phyloP scores from a whole-genome alignment of 495 filamentous ascomycete genomes.

The Aspergillus diversus region DNA sequence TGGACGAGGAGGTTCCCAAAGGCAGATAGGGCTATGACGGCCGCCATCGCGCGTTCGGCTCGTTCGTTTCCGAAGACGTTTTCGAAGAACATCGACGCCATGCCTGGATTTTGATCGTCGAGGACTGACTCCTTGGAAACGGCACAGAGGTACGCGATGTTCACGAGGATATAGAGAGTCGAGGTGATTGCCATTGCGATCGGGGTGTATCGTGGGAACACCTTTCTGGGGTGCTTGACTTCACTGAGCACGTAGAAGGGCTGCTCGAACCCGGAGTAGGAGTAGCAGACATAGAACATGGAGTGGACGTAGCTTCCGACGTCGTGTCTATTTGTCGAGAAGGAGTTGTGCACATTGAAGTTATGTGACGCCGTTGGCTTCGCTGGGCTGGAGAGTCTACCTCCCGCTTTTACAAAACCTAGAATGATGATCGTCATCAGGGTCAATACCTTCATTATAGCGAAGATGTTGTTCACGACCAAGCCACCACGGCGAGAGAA shows the following conservation, averaged over 20 bases:
- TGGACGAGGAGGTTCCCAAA: conserved; percentile 9
- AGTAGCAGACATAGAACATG: conserved; percentile 7
- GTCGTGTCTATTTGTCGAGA: neutral
- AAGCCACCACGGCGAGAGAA: conserved; percentile 5
- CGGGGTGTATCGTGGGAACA: neutral
- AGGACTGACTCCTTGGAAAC: neutral
- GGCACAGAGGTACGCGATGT: neutral
- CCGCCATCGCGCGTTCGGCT: neutral
- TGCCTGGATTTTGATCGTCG: neutral
- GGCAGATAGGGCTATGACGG: neutral
- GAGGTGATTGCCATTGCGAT: neutral
- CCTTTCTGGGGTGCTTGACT: neutral
- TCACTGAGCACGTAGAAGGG: conserved; percentile 7
- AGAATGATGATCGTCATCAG: neutral
- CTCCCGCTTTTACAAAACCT: neutral
- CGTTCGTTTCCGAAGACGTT: conserved; percentile 5
- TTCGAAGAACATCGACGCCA: conserved; percentile 4
- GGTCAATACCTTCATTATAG: conserved; percentile 2
- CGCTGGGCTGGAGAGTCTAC: neutral
- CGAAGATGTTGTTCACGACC: conserved; percentile 4
- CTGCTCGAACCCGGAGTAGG: conserved; percentile 5
- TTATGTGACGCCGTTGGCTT: neutral
- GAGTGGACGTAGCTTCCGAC: conserved; percentile 4
- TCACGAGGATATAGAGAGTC: neutral
- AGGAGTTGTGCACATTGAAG: neutral